Conservation (phyloP, 495 filamentous ascomycete genomes). For the Entonaema liquescens region DNA sequence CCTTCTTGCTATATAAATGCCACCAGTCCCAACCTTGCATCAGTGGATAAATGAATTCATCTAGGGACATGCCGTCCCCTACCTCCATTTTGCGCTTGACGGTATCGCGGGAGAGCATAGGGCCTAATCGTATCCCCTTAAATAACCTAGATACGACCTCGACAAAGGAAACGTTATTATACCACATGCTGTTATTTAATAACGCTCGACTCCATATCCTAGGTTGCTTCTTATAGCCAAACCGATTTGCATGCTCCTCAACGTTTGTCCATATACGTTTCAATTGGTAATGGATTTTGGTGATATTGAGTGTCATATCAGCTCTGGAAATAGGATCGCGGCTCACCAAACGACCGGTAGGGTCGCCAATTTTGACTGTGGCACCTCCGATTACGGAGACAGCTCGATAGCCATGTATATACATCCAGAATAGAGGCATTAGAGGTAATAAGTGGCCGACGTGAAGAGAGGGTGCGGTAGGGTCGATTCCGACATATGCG, state of each 20-base stretch:
- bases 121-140: slow-evolving; percentile 73
- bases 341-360: slow-evolving; percentile 75
- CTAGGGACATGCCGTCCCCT: slow-evolving; percentile 90
- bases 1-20: slow-evolving; percentile 70
- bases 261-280: slow-evolving; percentile 80
- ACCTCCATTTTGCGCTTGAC: slow-evolving; percentile 82
- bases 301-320: slow-evolving; percentile 72
- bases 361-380: slow-evolving; percentile 88
- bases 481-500: slow-evolving; percentile 90
- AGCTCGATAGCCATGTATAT: slow-evolving; percentile 79
- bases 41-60: slow-evolving; percentile 92
- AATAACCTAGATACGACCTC: slow-evolving; percentile 80
- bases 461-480: slow-evolving; percentile 89
- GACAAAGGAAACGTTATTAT: slow-evolving; percentile 70
- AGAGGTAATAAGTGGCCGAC: slow-evolving; percentile 92
- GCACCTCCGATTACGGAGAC: slow-evolving; percentile 83
- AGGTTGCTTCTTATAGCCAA: slow-evolving; percentile 68
- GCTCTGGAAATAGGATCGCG: slow-evolving; percentile 65
- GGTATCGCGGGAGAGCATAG: slow-evolving; percentile 89
- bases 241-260: slow-evolving; percentile 64
- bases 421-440: slow-evolving; percentile 95
- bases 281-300: slow-evolving; percentile 81
- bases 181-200: slow-evolving; percentile 83
- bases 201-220: slow-evolving; percentile 69
- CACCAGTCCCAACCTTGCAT: slow-evolving; percentile 99